Evolutionary conservation across 495 filamentous ascomycete species (phyloP).

Genomic region (Penicillium coffeae): DNA sequence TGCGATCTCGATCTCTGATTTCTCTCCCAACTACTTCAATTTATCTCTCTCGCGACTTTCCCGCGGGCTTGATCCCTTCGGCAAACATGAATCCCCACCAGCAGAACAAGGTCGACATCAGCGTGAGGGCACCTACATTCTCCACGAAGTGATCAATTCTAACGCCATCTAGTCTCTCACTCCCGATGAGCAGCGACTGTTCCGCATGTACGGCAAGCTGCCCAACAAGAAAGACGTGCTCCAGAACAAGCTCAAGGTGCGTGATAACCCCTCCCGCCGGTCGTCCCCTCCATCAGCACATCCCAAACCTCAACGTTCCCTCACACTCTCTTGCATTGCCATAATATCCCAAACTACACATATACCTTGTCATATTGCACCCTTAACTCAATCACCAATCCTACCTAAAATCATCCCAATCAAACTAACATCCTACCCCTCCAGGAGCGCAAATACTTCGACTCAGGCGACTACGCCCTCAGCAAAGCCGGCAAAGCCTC

Average conservation of each 20-base stretch:
- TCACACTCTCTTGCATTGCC: too few species aligned
- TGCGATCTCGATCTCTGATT: not conserved
- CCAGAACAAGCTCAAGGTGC: slow-evolving; percentile 89
- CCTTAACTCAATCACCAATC: not conserved
- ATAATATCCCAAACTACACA: too few species aligned
- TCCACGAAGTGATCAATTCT: slow-evolving; percentile 11
- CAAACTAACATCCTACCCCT: not conserved
- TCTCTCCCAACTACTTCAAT: not conserved
- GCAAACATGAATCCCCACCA: slow-evolving; percentile 87
- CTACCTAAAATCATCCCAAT: not conserved
- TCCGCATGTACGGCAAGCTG: slow-evolving; percentile 94
- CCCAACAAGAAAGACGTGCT: slow-evolving; percentile 93
- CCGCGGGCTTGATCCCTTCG: not conserved
- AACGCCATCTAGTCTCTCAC: slow-evolving; percentile 63
- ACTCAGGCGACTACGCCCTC: slow-evolving; percentile 95
- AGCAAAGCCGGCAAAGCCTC: slow-evolving; percentile 97
- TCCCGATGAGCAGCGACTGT: slow-evolving; percentile 90
- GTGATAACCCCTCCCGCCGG: slow-evolving; percentile 3
- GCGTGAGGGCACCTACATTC: slow-evolving; percentile 53
- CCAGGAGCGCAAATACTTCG: slow-evolving; percentile 97
- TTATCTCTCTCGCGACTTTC: not conserved
- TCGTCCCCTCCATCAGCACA: not conserved
- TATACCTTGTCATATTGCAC: not conserved
- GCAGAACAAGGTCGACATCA: slow-evolving; percentile 95
- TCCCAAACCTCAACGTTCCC: not conserved